A percentile compares a stretch with the other conserved stretches of the same genome.
Conservation (phyloP, 2,329 filamentous ascomycete genomes). For the Claviceps arundinis region DNA sequence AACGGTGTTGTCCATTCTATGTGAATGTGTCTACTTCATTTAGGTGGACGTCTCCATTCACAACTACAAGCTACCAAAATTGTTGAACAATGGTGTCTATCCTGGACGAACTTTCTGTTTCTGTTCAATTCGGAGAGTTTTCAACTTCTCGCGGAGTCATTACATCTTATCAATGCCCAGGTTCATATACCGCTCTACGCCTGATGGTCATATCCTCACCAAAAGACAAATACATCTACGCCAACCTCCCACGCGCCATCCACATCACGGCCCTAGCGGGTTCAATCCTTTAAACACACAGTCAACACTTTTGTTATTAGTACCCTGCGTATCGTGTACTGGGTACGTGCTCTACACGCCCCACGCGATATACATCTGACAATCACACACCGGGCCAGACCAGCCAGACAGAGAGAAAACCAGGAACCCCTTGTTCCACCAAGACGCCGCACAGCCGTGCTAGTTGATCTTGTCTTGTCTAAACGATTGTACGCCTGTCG, state of each 20-base stretch:
- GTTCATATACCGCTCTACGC: no score
- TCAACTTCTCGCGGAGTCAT: not conserved
- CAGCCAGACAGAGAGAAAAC: not conserved
- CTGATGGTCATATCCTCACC: no score
- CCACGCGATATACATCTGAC: not conserved
- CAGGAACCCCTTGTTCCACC: not conserved
- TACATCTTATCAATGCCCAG: no score
- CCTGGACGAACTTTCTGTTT: no score
- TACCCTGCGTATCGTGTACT: not conserved
- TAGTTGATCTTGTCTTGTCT: not conserved
- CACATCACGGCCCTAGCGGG: no score
- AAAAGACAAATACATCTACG: not conserved
- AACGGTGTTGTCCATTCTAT: no score
- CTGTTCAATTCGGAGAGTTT: no score
- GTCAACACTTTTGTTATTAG: not conserved
- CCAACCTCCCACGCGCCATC: not conserved
- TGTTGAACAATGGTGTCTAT: no score
- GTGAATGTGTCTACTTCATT: no score
- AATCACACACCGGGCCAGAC: not conserved
- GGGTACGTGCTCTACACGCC: not conserved
- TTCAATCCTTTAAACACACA: no score
- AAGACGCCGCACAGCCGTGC: not conserved
- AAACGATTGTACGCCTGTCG: conserved; percentile 5
- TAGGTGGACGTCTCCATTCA: not conserved
- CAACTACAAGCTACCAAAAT: not conserved